phyloP scores from a whole-genome alignment of 306 rosid species.

The Medicago lupulina region DNA sequence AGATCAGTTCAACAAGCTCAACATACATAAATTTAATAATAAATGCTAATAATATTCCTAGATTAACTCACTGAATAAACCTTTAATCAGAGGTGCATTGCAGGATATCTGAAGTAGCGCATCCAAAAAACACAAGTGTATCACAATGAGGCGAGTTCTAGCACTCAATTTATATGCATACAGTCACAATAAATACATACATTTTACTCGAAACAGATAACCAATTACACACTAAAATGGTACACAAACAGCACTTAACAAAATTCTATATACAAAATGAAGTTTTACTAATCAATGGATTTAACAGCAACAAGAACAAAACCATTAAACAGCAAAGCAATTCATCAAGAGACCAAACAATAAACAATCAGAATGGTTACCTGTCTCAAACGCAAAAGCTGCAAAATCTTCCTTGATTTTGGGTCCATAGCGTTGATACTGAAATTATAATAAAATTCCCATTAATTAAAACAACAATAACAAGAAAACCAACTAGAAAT shows the following conservation, averaged over 20 bases:
- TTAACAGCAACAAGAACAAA: not conserved
- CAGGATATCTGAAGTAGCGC: too few relatives aligned
- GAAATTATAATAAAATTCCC: not conserved
- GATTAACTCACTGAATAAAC: too few relatives aligned
- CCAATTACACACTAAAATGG: not conserved
- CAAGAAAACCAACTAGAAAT: not conserved
- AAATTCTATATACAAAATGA: too few relatives aligned
- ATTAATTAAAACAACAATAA: conserved; percentile 4
- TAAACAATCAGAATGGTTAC: conserved; percentile 40
- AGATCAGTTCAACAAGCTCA: too few relatives aligned
- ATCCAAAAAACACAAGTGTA: too few relatives aligned
- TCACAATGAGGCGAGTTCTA: too few relatives aligned
- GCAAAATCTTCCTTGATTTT: conserved; percentile 73
- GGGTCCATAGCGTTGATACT: conserved; percentile 89
- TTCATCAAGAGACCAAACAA: not conserved
- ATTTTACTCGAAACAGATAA: too few relatives aligned
- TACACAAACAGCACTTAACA: not conserved
- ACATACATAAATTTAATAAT: too few relatives aligned
- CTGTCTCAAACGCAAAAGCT: conserved; percentile 83
- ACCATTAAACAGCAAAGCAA: not conserved
- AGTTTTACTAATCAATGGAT: not conserved
- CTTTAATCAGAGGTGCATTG: too few relatives aligned
- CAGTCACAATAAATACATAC: too few relatives aligned
- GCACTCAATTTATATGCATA: too few relatives aligned
- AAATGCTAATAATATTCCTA: too few relatives aligned